phyloP scores from a whole-genome alignment of 2,329 filamentous ascomycete species.

The Pestalotiopsis sp. region DNA sequence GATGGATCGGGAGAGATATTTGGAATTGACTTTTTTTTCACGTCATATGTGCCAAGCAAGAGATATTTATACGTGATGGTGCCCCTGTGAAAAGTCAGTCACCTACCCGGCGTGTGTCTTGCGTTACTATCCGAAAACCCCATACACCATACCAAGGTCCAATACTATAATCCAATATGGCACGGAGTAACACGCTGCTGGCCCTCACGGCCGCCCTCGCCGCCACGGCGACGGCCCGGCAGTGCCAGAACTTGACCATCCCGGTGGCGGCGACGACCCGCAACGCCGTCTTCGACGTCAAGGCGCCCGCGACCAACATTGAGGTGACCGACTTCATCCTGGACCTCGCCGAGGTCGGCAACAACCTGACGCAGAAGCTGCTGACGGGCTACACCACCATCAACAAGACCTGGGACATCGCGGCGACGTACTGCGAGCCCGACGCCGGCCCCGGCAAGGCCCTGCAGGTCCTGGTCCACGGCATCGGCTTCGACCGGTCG shows the following conservation, averaged over 20 bases:
- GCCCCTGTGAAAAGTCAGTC: too few relatives aligned
- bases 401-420: constrained; percentile 55
- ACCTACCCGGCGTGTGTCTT: too few relatives aligned
- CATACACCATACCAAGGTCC: too few relatives aligned
- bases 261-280: constrained; percentile 53
- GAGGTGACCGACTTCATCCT: constrained; percentile 58
- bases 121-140: too few relatives aligned
- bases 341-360: constrained; percentile 43
- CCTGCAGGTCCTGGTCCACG: constrained; percentile 52
- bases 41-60: too few relatives aligned
- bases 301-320: constrained; percentile 47
- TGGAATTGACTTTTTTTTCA: too few relatives aligned
- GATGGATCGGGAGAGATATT: too few relatives aligned
- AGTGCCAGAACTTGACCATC: constrained; percentile 51
- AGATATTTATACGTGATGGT: too few relatives aligned
- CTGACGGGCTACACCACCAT: constrained; percentile 38
- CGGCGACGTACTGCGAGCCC: constrained; percentile 62
- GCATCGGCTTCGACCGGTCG: constrained; percentile 54
- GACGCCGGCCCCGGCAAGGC: constrained; percentile 39
- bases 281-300: constrained; percentile 52
- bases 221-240: constrained; percentile 27
- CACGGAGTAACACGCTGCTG: neutral
- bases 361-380: constrained; percentile 42
- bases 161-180: neutral
- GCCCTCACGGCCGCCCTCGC: neutral